Percentiles rank a stretch among this genome's conserved stretches.
phyloP scores from a whole-genome alignment of 2,329 filamentous ascomycete species.

The Pseudocercospora eumusae region DNA sequence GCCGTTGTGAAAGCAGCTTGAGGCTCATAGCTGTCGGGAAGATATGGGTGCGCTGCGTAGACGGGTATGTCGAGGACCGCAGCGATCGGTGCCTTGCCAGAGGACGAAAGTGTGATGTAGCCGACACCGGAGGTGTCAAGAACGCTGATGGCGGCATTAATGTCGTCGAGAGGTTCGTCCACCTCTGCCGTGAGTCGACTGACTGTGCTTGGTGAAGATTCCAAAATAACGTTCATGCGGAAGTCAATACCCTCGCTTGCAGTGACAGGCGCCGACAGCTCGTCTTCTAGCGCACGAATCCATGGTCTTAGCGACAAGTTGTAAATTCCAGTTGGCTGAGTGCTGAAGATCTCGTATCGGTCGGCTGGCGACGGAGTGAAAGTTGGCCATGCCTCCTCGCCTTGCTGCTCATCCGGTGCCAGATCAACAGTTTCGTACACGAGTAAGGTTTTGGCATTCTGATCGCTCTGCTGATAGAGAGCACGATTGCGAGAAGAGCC shows the following conservation, averaged over 20 bases:
- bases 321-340: conserved; percentile 55
- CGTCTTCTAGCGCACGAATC: conserved; percentile 58
- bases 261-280: conserved; percentile 46
- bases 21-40: conserved; percentile 25
- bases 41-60: conserved; percentile 60
- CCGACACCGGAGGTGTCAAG: conserved; percentile 57
- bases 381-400: conserved; percentile 49
- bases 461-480: conserved; percentile 31
- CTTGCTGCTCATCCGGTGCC: conserved; percentile 26
- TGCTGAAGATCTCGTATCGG: conserved; percentile 61
- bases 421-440: conserved; percentile 48
- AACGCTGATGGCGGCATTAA: conserved; percentile 54
- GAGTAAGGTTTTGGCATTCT: conserved; percentile 35
- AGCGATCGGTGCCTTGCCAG: conserved; percentile 45
- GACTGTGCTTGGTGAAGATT: conserved; percentile 52
- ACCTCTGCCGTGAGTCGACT: conserved; percentile 45
- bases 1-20: conserved; percentile 44
- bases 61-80: conserved; percentile 53
- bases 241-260: conserved; percentile 56
- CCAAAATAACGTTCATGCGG: conserved; percentile 58
- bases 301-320: conserved; percentile 59
- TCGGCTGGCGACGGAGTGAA: conserved; percentile 59
- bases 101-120: conserved; percentile 55
- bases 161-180: conserved; percentile 30
- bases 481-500: conserved; percentile 35